Evolutionary conservation across 1,284 basidiomycete genomes (phyloP).

Genomic region (Malassezia yamatoensis): DNA sequence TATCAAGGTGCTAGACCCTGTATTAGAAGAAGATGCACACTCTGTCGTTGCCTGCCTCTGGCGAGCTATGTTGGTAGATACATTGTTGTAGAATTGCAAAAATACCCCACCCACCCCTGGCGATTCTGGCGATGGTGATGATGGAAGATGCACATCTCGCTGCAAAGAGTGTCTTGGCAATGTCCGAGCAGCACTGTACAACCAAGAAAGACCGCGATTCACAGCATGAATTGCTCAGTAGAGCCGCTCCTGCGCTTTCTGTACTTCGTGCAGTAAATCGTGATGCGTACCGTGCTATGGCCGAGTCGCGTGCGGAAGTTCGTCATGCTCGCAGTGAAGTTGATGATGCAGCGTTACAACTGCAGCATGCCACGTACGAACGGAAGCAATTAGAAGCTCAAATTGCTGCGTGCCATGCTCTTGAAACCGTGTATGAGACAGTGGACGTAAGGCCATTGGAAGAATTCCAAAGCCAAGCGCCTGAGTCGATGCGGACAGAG

Average conservation of each 20-base stretch:
- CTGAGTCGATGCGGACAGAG: neutral
- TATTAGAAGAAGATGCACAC: constrained; percentile 40
- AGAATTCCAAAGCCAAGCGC: neutral
- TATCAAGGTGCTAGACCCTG: constrained; percentile 32
- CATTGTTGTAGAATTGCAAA: constrained; percentile 12
- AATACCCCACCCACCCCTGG: neutral
- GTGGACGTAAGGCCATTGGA: constrained; percentile 1
- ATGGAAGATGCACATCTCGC: neutral
- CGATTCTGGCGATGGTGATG: neutral
- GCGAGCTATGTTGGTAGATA: constrained; percentile 32
- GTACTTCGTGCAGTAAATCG: constrained; percentile 10
- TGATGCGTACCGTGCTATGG: constrained; percentile 3
- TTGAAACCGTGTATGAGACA: constrained; percentile 12
- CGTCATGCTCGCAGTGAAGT: neutral
- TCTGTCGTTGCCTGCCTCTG: constrained; percentile 33
- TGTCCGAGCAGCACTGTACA: neutral
- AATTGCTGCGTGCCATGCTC: constrained; percentile 4
- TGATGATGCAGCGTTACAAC: neutral
- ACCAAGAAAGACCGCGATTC: neutral
- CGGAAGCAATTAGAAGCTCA: constrained; percentile 8
- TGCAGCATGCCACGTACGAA: constrained; percentile 5
- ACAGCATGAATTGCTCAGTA: neutral
- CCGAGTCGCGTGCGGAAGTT: neutral
- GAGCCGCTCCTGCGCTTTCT: constrained; percentile 1
- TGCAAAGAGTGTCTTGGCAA: constrained; percentile 1